Percentiles rank a stretch among this genome's conserved stretches.
Conservation (phyloP, 148 eudicot species). For the Cornus controversa region DNA sequence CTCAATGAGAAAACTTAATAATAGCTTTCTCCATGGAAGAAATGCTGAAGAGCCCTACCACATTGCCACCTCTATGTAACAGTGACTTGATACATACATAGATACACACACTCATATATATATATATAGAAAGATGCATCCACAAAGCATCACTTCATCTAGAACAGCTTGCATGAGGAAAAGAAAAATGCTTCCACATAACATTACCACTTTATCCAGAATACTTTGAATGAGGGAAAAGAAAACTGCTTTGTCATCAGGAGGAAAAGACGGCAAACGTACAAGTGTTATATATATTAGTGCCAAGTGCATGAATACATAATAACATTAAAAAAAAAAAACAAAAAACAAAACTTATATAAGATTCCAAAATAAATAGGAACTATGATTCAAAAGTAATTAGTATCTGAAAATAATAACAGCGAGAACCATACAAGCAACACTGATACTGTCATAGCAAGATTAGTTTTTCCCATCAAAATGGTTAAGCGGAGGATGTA, state of each 20-base stretch:
- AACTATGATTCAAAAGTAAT: conserved; percentile 18
- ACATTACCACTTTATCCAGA: not conserved
- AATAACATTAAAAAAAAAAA: not conserved
- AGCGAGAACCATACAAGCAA: conserved; percentile 34
- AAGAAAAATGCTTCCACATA: not conserved
- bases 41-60: too few relatives aligned
- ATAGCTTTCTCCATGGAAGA: too few relatives aligned
- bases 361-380: not conserved
- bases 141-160: not conserved
- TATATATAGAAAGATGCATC: not conserved
- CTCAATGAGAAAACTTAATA: too few relatives aligned
- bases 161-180: not conserved
- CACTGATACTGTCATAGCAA: conserved; percentile 24
- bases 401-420: conserved; percentile 25
- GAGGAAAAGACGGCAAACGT: not conserved
- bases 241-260: not conserved
- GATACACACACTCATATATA: not conserved
- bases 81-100: too few relatives aligned
- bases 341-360: not conserved
- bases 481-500: conserved; percentile 1
- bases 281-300: not conserved
- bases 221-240: not conserved
- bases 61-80: too few relatives aligned
- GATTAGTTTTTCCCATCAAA: conserved; percentile 26
- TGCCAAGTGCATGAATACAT: not conserved